Percentiles rank a stretch among this genome's conserved stretches.
Evolutionary conservation across 495 filamentous ascomycete genomes (phyloP).

Genomic region (Xylaria intraflava): DNA sequence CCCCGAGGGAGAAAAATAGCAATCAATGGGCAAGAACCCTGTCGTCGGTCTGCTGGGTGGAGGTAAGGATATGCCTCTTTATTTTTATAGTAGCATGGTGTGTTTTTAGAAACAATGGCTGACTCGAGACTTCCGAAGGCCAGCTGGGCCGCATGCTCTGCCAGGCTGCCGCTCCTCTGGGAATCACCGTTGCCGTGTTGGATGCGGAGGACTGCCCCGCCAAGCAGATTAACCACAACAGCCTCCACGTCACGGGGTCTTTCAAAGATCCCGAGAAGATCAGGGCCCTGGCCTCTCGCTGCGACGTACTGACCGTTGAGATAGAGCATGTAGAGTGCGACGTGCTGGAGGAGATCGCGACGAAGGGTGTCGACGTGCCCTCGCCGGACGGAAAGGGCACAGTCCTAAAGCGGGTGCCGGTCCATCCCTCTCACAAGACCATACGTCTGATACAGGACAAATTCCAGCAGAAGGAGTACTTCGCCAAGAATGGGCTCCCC

Average conservation of each 20-base stretch:
- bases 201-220: conserved; percentile 76
- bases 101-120: conserved; percentile 37
- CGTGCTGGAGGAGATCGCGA: conserved; percentile 77
- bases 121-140: conserved; percentile 60
- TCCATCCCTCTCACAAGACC: conserved; percentile 88
- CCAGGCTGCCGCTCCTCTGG: conserved; percentile 80
- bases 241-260: conserved; percentile 71
- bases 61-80: neutral
- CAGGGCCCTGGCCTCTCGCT: conserved; percentile 64
- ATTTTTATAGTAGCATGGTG: neutral
- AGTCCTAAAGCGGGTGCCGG: conserved; percentile 39
- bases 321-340: conserved; percentile 96
- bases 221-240: conserved; percentile 79
- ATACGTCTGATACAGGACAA: conserved; percentile 95
- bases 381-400: conserved; percentile 32
- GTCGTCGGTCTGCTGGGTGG: conserved; percentile 40
- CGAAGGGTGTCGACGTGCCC: conserved; percentile 46
- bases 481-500: conserved; percentile 59
- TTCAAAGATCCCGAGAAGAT: conserved; percentile 76
- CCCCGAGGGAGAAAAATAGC: too few relatives aligned
- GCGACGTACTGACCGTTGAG: conserved; percentile 88
- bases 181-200: conserved; percentile 72
- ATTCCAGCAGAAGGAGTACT: conserved; percentile 81
- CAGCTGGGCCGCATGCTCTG: conserved; percentile 95
- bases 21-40: conserved; percentile 18